phyloP scores from a whole-genome alignment of 2,329 filamentous ascomycete genomes.

The Paecilomyces niveus region DNA sequence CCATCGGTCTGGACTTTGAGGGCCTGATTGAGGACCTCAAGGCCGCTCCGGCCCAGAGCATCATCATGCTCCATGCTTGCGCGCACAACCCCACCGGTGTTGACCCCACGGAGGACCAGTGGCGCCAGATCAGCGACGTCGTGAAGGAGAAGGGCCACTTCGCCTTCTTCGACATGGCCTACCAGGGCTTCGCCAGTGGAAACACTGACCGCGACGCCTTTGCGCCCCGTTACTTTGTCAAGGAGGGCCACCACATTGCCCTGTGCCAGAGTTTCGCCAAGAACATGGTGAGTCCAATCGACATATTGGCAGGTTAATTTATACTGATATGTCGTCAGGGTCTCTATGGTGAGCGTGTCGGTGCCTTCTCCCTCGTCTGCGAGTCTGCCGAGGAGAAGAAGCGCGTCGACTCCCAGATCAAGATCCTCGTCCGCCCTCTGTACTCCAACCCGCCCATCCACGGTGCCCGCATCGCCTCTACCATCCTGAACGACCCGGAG shows the following conservation, averaged over 20 bases:
- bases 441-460: constrained; percentile 99
- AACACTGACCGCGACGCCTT: constrained; percentile 90
- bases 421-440: constrained; percentile 91
- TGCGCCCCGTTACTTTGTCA: constrained; percentile 85
- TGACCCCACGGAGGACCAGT: constrained; percentile 86
- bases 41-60: constrained; percentile 74
- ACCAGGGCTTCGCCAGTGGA: constrained; percentile 94
- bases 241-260: constrained; percentile 81
- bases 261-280: constrained; percentile 95
- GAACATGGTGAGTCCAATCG: constrained; percentile 70
- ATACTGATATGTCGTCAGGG: constrained; percentile 47
- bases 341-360: constrained; percentile 96
- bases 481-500: constrained; percentile 78
- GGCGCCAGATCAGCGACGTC: constrained; percentile 79
- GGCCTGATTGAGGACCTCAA: constrained; percentile 88
- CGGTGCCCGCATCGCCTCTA: constrained; percentile 85
- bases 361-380: constrained; percentile 89
- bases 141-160: constrained; percentile 84
- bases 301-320: background rate
- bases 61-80: constrained; percentile 92
- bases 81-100: constrained; percentile 97
- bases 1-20: constrained; percentile 94
- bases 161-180: constrained; percentile 99
- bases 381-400: constrained; percentile 84
- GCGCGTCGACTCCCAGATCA: constrained; percentile 93